Evolutionary conservation across 768 basidiomycete species (phyloP).

Genomic region (Gloeostereum incarnatum): DNA sequence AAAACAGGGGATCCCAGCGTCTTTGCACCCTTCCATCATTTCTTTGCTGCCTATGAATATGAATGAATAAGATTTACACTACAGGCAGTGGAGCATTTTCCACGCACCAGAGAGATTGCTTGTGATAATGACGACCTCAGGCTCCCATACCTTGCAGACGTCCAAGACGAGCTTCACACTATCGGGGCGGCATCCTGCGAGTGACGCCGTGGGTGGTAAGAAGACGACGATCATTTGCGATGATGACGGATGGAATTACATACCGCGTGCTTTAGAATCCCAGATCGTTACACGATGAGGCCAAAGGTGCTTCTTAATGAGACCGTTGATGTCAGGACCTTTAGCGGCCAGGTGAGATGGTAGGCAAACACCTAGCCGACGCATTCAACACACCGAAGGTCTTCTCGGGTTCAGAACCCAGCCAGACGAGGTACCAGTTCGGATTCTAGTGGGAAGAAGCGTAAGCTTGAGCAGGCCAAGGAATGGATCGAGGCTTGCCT

Average conservation of each 20-base stretch:
- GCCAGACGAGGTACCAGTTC: slow-evolving; percentile 72
- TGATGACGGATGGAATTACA: slow-evolving; percentile 4
- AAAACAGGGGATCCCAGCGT: too few relatives aligned
- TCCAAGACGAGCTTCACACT: slow-evolving; percentile 72
- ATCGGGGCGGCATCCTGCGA: slow-evolving; percentile 60
- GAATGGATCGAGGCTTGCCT: slow-evolving; percentile 36
- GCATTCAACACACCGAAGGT: slow-evolving; percentile 68
- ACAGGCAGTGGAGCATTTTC: too few relatives aligned
- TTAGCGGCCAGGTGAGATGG: too few relatives aligned
- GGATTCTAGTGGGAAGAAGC: background rate
- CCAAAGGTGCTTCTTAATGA: slow-evolving; percentile 53
- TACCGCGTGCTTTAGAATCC: slow-evolving; percentile 68
- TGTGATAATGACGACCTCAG: slow-evolving; percentile 82
- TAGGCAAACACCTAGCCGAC: slow-evolving; percentile 39
- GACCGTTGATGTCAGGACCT: slow-evolving; percentile 65
- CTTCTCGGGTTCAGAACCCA: slow-evolving; percentile 77
- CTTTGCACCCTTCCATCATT: too few relatives aligned
- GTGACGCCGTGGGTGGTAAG: slow-evolving; percentile 3
- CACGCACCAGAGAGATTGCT: too few relatives aligned
- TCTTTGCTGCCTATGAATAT: too few relatives aligned
- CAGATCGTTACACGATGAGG: slow-evolving; percentile 65
- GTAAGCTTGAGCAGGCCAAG: background rate
- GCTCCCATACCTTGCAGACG: slow-evolving; percentile 65
- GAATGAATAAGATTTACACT: too few relatives aligned
- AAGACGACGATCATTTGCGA: background rate